phyloP scores from a whole-genome alignment of 1,284 basidiomycete genomes.

The Cryptococcus sp. region DNA sequence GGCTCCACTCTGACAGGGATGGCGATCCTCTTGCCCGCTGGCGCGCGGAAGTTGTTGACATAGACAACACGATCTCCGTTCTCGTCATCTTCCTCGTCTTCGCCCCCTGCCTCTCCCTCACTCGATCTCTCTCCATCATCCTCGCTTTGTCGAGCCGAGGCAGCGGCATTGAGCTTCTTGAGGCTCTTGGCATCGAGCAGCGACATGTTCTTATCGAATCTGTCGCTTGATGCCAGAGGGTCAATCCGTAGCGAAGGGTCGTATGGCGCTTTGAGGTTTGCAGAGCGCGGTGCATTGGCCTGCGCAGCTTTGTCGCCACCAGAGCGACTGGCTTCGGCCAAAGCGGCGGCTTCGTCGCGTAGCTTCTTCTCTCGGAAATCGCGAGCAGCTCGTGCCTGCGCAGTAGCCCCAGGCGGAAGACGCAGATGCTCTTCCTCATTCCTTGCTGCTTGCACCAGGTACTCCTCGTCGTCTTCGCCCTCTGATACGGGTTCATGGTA shows the following conservation, averaged over 20 bases:
- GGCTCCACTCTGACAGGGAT: constrained; percentile 94
- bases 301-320: background rate
- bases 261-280: constrained; percentile 31
- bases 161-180: constrained; percentile 62
- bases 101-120: constrained; percentile 53
- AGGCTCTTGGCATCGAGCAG: constrained; percentile 45
- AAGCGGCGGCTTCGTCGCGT: constrained; percentile 56
- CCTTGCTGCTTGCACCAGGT: constrained; percentile 65
- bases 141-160: constrained; percentile 50
- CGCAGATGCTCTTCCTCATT: constrained; percentile 80
- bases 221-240: constrained; percentile 75
- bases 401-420: constrained; percentile 67
- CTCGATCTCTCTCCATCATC: constrained; percentile 42
- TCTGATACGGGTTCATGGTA: constrained; percentile 89
- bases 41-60: constrained; percentile 76
- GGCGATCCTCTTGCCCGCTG: constrained; percentile 84
- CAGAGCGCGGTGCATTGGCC: constrained; percentile 2
- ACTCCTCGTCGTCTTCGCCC: constrained; percentile 70
- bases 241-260: constrained; percentile 68
- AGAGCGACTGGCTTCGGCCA: constrained; percentile 14
- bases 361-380: constrained; percentile 78
- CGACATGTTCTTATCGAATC: constrained; percentile 70
- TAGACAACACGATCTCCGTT: constrained; percentile 51
- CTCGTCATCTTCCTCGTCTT: constrained; percentile 49
- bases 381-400: constrained; percentile 78